Base-by-base conservation (phyloP, 306 rosid genomes). In the Pterocarpus santalinus region DNA sequence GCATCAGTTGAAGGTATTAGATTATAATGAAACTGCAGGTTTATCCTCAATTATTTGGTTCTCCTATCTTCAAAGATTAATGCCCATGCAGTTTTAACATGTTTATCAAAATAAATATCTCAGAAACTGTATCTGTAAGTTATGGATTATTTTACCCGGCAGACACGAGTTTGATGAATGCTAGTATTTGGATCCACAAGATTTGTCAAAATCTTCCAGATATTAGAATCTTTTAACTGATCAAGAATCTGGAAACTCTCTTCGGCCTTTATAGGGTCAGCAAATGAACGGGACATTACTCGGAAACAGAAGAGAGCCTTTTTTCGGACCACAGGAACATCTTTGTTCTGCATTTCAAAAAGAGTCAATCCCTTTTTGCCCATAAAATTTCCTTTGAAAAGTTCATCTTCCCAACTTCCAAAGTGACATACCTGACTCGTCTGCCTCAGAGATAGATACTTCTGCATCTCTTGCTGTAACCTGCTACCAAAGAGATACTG, bases 401-500 rank as follows among this genome's bases (percentile, higher is more conserved):
- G 58, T 78, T 77, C 78, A 60, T 35, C 52, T 78, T 85, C 52
- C 69, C 66, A 82, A 69, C 69, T 64, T 75, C n/a, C 56, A 72
- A 51, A 80, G 64, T 81, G 83, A 73, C 91, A 83, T 87, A 93
- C 99, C 99, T 92, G 91, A 84, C 82, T 88, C 80, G 55, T 82
- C 87, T 84, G 89, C 90, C 95, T 89, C 76, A 96, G 85, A 47
- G 92, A 88, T 75, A 96, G 89, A 86, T 90, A 96, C 87, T 82
- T 92, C 86, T 90, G 99, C 97, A 94, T 93, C 94, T 96, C 99
- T 90, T 87, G 98, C 69, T 90, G 97, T 86, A 96, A 82, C 89
- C 99, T 96, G 98, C 82, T 89, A 85, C 66, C 85, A 82, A 86
- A 79, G 81, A 87, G 84, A 89, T 78, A 43, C 72, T 73, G 71